Percentiles rank a stretch among this genome's conserved stretches.
Evolutionary conservation across 2,329 filamentous ascomycete species (phyloP).

Genomic region (Aspergillus sp.): DNA sequence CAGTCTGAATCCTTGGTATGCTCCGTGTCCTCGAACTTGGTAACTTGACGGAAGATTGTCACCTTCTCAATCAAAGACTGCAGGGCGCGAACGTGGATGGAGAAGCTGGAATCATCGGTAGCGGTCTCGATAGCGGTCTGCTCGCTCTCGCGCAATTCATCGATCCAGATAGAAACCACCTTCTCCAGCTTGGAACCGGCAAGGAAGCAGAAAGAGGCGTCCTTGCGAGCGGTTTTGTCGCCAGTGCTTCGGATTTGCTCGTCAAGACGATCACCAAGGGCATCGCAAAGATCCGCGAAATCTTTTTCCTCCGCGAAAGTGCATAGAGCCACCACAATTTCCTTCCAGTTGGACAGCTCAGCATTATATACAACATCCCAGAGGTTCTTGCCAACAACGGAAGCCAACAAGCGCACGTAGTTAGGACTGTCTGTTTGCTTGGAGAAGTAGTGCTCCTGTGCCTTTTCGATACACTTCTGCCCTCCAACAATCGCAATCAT

Average conservation of each 20-base stretch:
- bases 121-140: slow-evolving; percentile 69
- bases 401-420: slow-evolving; percentile 85
- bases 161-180: slow-evolving; percentile 90
- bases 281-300: slow-evolving; percentile 93
- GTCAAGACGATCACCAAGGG: slow-evolving; percentile 84
- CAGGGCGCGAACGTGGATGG: slow-evolving; percentile 81
- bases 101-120: slow-evolving; percentile 77
- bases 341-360: slow-evolving; percentile 90
- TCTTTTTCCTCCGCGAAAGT: slow-evolving; percentile 90
- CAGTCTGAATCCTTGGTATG: slow-evolving; percentile 70
- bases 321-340: slow-evolving; percentile 92
- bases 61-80: slow-evolving; percentile 98
- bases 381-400: slow-evolving; percentile 91
- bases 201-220: slow-evolving; percentile 95
- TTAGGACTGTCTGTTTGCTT: slow-evolving; percentile 80
- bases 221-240: slow-evolving; percentile 64
- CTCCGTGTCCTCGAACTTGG: slow-evolving; percentile 83
- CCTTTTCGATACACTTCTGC: slow-evolving; percentile 89
- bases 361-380: slow-evolving; percentile 99
- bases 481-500: slow-evolving; percentile 97
- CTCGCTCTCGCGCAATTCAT: slow-evolving; percentile 83
- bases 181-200: slow-evolving; percentile 97
- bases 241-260: slow-evolving; percentile 62
- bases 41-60: slow-evolving; percentile 90
- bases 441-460: slow-evolving; percentile 85